Evolutionary conservation across 2,329 filamentous ascomycete species (phyloP).

Genomic region (Tolypocladium tropicale): DNA sequence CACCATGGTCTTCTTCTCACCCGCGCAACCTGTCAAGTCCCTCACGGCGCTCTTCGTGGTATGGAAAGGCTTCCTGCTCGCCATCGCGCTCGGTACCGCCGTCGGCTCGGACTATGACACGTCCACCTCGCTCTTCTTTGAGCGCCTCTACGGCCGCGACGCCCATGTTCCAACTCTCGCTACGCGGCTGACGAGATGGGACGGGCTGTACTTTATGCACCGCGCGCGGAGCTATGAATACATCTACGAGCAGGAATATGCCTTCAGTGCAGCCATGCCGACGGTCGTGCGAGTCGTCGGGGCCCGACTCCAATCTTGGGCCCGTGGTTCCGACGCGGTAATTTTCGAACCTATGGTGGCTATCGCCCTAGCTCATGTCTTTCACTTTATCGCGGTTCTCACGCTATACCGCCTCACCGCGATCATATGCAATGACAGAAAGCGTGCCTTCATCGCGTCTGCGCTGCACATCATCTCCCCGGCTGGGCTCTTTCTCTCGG

Average conservation of each 20-base stretch:
- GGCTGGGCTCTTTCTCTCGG: conserved; percentile 79
- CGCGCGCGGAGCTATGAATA: conserved; percentile 54
- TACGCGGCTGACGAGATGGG: conserved; percentile 63
- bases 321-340: conserved; percentile 7
- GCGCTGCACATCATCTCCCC: conserved; percentile 75
- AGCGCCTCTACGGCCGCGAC: conserved; percentile 19
- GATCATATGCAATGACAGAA: conserved; percentile 39
- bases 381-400: conserved; percentile 67
- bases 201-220: conserved; percentile 66
- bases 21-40: conserved; percentile 11
- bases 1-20: neutral
- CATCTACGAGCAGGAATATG: conserved; percentile 76
- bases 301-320: conserved; percentile 15
- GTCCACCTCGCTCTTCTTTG: conserved; percentile 47
- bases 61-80: conserved; percentile 61
- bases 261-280: conserved; percentile 51
- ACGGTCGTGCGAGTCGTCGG: conserved; percentile 26
- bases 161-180: conserved; percentile 34
- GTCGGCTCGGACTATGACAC: conserved; percentile 65
- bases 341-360: conserved; percentile 42
- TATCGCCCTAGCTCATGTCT: conserved; percentile 57
- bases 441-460: conserved; percentile 58
- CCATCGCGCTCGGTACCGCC: conserved; percentile 42
- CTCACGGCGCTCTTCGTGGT: conserved; percentile 34
- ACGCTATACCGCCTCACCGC: conserved; percentile 58